These are phyloP conservation scores for Aspergillus sclerotiicarbonarius DNA, from an alignment of 495 filamentous ascomycete genomes.

Conservation along the genomic window DNA sequence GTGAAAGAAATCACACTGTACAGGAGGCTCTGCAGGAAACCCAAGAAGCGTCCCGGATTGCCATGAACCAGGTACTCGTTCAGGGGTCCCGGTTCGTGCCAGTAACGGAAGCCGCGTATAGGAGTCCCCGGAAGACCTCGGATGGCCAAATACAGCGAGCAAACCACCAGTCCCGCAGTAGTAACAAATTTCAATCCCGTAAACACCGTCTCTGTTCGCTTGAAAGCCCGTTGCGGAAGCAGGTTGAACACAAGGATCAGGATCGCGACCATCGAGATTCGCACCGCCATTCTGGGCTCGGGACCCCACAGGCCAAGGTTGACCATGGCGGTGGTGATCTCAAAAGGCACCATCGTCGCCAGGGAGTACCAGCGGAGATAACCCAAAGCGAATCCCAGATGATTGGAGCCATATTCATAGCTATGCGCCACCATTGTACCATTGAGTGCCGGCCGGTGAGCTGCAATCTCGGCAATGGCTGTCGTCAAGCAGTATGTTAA, in stretches of 20 bases:
- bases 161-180: conserved; percentile 65
- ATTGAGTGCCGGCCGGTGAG: conserved; percentile 54
- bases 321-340: conserved; percentile 81
- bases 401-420: conserved; percentile 49
- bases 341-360: conserved; percentile 67
- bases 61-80: conserved; percentile 60
- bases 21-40: conserved; percentile 66
- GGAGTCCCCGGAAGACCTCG: conserved; percentile 63
- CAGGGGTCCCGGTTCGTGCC: conserved; percentile 71
- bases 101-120: conserved; percentile 74
- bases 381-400: conserved; percentile 55
- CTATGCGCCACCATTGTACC: conserved; percentile 59
- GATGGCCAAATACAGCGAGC: conserved; percentile 67
- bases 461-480: conserved; percentile 60
- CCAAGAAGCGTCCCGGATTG: conserved; percentile 61
- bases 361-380: conserved; percentile 57
- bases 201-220: conserved; percentile 76
- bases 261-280: conserved; percentile 68
- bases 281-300: conserved; percentile 59
- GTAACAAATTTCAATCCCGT: conserved; percentile 77
- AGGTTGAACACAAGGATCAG: conserved; percentile 72
- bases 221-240: conserved; percentile 75
- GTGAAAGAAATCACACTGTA: conserved; percentile 52
- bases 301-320: conserved; percentile 77
- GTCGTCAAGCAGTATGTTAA: conserved; percentile 61